phyloP scores from a whole-genome alignment of 2,329 filamentous ascomycete genomes.

The Curvularia eragrostidis region DNA sequence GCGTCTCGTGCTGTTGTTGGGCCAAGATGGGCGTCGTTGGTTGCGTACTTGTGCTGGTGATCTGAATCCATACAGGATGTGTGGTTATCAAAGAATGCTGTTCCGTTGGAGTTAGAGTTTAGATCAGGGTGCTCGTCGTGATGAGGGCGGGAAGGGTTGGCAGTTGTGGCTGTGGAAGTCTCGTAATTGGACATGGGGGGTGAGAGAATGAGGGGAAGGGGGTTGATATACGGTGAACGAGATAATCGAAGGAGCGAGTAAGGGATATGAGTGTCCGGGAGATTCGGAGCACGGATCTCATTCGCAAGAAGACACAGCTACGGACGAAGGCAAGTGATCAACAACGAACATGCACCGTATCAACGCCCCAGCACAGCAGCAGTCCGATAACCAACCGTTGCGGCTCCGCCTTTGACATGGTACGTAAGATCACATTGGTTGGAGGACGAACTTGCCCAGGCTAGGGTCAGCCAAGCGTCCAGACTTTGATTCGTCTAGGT shows the following conservation, averaged over 20 bases:
- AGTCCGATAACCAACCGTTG: constrained; percentile 29
- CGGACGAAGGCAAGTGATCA: constrained; percentile 38
- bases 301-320: constrained; percentile 24
- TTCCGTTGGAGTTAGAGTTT: constrained; percentile 8
- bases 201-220: constrained; percentile 12
- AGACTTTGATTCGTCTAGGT: constrained; percentile 14
- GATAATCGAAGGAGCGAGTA: constrained; percentile 12
- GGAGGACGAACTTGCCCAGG: constrained; percentile 18
- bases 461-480: constrained; percentile 12
- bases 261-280: constrained; percentile 17
- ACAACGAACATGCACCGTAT: constrained; percentile 19
- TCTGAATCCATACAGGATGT: constrained; percentile 25
- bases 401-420: constrained; percentile 30
- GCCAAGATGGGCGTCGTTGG: constrained; percentile 30
- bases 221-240: constrained; percentile 12
- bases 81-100: constrained; percentile 20
- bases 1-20: constrained; percentile 30
- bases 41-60: constrained; percentile 19
- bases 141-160: not conserved
- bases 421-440: constrained; percentile 26
- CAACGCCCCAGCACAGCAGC: constrained; percentile 15
- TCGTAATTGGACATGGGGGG: constrained; percentile 22
- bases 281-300: constrained; percentile 23
- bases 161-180: constrained; percentile 8
- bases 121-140: constrained; percentile 15